Evolutionary conservation across 805 yeast genomes (phyloP).

Genomic region (Ogataea minuta): DNA sequence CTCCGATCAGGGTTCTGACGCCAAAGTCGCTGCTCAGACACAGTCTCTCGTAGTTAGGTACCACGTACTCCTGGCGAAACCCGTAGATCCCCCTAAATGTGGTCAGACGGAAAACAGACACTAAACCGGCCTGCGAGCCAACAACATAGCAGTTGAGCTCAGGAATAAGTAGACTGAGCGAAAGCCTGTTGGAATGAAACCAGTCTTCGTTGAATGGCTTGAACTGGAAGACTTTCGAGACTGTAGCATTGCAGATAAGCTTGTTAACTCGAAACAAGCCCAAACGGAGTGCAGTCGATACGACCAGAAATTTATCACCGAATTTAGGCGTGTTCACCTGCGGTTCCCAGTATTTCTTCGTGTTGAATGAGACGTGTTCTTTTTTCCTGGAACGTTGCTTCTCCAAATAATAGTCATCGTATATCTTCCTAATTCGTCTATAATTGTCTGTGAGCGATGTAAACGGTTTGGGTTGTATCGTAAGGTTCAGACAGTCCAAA

Average conservation of each 20-base stretch:
- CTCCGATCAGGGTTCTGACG: constrained; percentile 26
- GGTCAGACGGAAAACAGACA: constrained; percentile 42
- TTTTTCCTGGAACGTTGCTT: constrained; percentile 25
- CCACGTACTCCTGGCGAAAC: constrained; percentile 44
- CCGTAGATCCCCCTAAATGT: constrained; percentile 40
- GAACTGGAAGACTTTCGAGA: constrained; percentile 39
- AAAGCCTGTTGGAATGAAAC: constrained; percentile 28
- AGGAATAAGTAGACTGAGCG: constrained; percentile 35
- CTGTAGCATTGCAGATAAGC: constrained; percentile 48
- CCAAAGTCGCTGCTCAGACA: constrained; percentile 23
- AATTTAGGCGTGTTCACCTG: constrained; percentile 20
- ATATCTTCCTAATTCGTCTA: constrained; percentile 29
- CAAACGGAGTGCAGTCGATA: constrained; percentile 43
- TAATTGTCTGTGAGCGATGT: constrained; percentile 29
- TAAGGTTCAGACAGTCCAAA: constrained; percentile 17
- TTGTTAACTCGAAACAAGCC: constrained; percentile 46
- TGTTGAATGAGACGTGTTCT: constrained; percentile 26
- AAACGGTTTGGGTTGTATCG: constrained; percentile 10
- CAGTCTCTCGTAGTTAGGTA: constrained; percentile 31
- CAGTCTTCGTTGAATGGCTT: constrained; percentile 38
- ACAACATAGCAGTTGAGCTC: constrained; percentile 40
- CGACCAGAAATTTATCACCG: constrained; percentile 35
- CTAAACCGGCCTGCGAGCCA: constrained; percentile 44
- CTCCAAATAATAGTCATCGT: constrained; percentile 28
- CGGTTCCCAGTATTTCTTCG: constrained; percentile 31